These are phyloP conservation scores for Exophiala xenobiotica DNA, from an alignment of 2,329 filamentous ascomycete species.

Conservation along the genomic window DNA sequence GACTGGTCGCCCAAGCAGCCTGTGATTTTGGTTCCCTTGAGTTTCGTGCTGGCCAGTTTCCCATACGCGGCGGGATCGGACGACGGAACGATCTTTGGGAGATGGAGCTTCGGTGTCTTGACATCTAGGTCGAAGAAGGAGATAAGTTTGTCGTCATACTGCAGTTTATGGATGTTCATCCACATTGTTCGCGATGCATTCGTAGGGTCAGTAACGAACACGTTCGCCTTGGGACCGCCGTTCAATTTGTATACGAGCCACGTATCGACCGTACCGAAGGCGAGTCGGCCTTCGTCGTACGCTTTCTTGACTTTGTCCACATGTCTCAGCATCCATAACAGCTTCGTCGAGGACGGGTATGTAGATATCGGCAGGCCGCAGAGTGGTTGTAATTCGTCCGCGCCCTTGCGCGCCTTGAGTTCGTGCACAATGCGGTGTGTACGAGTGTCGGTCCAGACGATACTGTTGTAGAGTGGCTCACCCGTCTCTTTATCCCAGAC, in stretches of 20 bases:
- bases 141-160: slow-evolving; percentile 71
- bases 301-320: slow-evolving; percentile 63
- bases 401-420: slow-evolving; percentile 61
- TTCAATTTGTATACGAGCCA: slow-evolving; percentile 76
- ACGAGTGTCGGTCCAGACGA: slow-evolving; percentile 79
- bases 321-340: slow-evolving; percentile 71
- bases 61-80: slow-evolving; percentile 69
- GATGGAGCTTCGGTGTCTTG: slow-evolving; percentile 55
- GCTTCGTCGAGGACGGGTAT: slow-evolving; percentile 74
- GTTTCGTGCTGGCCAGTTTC: slow-evolving; percentile 55
- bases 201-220: slow-evolving; percentile 74
- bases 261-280: slow-evolving; percentile 76
- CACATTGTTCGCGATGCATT: slow-evolving; percentile 84
- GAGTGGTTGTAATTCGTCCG: slow-evolving; percentile 61
- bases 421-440: slow-evolving; percentile 70
- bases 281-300: slow-evolving; percentile 66
- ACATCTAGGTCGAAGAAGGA: slow-evolving; percentile 70
- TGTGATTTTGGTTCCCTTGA: slow-evolving; percentile 67
- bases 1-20: slow-evolving; percentile 78
- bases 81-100: slow-evolving; percentile 73
- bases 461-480: slow-evolving; percentile 70
- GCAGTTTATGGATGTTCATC: slow-evolving; percentile 71
- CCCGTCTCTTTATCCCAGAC: slow-evolving; percentile 74
- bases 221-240: slow-evolving; percentile 54
- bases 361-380: slow-evolving; percentile 76